Evolutionary conservation across 495 filamentous ascomycete species (phyloP), one percentile per base, ranked within the genome.

Genomic region (Pyrenula massariospora): DNA sequence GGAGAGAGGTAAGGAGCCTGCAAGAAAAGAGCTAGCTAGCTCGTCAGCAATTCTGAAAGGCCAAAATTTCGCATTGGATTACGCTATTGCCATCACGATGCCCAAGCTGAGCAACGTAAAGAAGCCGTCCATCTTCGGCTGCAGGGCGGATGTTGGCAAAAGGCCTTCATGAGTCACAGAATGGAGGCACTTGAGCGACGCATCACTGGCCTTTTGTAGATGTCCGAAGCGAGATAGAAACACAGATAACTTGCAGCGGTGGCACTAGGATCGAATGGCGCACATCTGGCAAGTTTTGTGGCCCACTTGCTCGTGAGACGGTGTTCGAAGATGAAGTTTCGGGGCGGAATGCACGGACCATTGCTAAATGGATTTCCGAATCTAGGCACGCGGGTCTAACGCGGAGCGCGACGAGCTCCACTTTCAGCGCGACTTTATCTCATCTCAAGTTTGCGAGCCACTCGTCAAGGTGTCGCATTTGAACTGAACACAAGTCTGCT

Each of bases 71-170:
- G 47, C 51, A 53, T 58, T 52, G 19, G 76, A 84, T 71, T 81
- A 96, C 93, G 93, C 91, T 65, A 90, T 74, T 61, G 90, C 91
- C 93, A 98, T 98, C 62, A 96, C 84, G 65, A 87, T 79, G 80
- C 86, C 85, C 76, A 95, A 75, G 42, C 79, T 79, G 72, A 96
- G 81, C 74, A 97, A 74, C 65, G 91, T 86, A 61, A 95, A 84
- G 54, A 96, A 77, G 67, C 91, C 91, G 69, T 89, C 88, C 81
- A 89, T 78, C 63, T 54, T 70, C 19, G 25, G n/a, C n/a, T n/a
- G 2, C 23, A n/a, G 22, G 50, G 50, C 19, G 5, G 50, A 19
- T 19, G 19, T 19, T 24, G 8, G 50, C 50, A 42, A 15, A 42
- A 5, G 31, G 31, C 31, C 5, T 42, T 23, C 24, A 25, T 22